phyloP scores from a whole-genome alignment of 768 basidiomycete species.

The Steccherinum ochraceum region DNA sequence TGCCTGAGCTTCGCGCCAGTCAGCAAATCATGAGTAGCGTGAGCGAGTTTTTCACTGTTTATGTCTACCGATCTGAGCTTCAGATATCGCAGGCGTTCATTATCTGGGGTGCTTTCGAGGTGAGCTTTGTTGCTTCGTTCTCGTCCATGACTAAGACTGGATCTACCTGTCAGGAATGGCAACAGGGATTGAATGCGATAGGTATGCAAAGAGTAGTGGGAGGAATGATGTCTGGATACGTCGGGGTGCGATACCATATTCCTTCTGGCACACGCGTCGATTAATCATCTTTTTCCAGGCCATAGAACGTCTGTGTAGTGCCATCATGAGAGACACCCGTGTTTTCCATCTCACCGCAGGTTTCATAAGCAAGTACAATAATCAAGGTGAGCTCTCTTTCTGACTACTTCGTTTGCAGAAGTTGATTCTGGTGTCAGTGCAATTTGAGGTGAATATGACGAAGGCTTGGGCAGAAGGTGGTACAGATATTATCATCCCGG shows the following conservation, averaged over 20 bases:
- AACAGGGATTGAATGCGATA: not conserved
- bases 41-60: not conserved
- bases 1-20: not conserved
- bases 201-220: too few species aligned
- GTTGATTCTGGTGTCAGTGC: too few species aligned
- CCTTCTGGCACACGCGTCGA: too few species aligned
- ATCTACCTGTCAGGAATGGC: not conserved
- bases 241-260: too few species aligned
- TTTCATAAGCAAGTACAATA: conserved; percentile 17
- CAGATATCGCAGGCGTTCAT: not conserved
- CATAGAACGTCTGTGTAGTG: conserved; percentile 17
- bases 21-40: not conserved
- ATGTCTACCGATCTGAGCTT: not conserved
- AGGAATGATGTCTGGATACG: too few species aligned
- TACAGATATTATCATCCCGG: conserved; percentile 14
- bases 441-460: too few species aligned
- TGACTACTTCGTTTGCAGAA: too few species aligned
- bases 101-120: not conserved
- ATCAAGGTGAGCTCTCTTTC: conserved; percentile 20
- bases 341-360: conserved; percentile 15
- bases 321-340: conserved; percentile 20
- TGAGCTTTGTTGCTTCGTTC: not conserved
- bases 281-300: too few species aligned
- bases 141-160: not conserved
- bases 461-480: conserved; percentile 14